Evolutionary conservation across 495 filamentous ascomycete genomes (phyloP).

Genomic region (Eremomyces bilateralis): DNA sequence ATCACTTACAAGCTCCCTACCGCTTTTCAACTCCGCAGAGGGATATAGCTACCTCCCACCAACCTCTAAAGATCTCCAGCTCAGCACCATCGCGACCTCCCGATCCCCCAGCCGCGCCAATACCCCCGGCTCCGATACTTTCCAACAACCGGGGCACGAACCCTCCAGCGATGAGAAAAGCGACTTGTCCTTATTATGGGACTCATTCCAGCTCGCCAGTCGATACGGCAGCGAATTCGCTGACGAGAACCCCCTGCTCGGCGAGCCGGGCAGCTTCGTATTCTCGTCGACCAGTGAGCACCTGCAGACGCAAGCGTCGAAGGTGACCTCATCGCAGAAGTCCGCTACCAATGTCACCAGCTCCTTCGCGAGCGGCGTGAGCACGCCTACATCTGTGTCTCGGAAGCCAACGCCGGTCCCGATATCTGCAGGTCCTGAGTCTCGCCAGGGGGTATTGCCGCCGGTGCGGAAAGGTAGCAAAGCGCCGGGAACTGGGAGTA

Average conservation of each 20-base stretch:
- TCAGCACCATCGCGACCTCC: conserved; percentile 3
- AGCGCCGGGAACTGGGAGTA: too few relatives aligned
- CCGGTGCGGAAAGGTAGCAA: too few relatives aligned
- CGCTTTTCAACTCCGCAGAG: conserved; percentile 47
- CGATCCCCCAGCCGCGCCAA: background rate
- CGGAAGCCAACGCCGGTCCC: too few relatives aligned
- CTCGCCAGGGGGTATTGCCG: too few relatives aligned
- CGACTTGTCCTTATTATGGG: conserved; percentile 11
- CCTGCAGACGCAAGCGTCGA: conserved; percentile 19
- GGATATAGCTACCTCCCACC: conserved; percentile 54
- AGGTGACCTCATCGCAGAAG: too few relatives aligned
- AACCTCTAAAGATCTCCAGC: conserved; percentile 22
- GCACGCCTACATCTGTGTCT: too few relatives aligned
- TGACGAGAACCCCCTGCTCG: conserved; percentile 76
- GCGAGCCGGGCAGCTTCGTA: conserved; percentile 71
- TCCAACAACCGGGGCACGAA: conserved; percentile 14
- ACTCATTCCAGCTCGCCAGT: conserved; percentile 9
- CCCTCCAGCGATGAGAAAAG: conserved; percentile 16
- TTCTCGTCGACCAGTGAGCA: conserved; percentile 34
- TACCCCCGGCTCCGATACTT: too few relatives aligned
- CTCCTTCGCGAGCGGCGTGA: too few relatives aligned
- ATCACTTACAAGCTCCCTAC: conserved; percentile 34
- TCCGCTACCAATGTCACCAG: too few relatives aligned
- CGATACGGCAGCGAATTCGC: conserved; percentile 40
- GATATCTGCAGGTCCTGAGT: too few relatives aligned